phyloP scores from a whole-genome alignment of 805 yeast species.

The Yamadazyma akitaensis region DNA sequence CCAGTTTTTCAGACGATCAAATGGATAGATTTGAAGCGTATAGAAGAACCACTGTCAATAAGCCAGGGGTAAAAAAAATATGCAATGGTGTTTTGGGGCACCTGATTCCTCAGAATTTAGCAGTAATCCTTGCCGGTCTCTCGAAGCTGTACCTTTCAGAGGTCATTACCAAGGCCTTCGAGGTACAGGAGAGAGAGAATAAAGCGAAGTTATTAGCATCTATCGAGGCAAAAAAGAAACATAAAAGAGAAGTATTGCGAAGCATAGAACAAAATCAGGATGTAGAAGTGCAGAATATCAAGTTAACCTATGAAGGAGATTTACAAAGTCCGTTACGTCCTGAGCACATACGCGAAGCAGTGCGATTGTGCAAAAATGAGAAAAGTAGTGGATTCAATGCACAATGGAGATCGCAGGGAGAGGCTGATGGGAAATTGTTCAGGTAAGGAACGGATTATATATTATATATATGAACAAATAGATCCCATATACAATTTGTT shows the following conservation, averaged over 20 bases:
- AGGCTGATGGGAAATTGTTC: conserved; percentile 67
- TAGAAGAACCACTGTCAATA: conserved; percentile 62
- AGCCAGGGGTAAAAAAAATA: conserved; percentile 73
- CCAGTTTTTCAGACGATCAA: conserved; percentile 76
- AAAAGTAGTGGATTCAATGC: conserved; percentile 44
- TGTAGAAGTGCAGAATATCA: conserved; percentile 20
- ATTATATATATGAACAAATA: no score
- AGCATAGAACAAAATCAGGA: conserved; percentile 37
- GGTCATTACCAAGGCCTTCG: conserved; percentile 75
- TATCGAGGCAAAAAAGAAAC: conserved; percentile 38
- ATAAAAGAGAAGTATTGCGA: conserved; percentile 25
- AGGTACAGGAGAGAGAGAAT: conserved; percentile 57
- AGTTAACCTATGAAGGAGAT: conserved; percentile 36
- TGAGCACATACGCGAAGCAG: conserved; percentile 84
- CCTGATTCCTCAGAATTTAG: conserved; percentile 72
- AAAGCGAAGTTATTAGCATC: conserved; percentile 38
- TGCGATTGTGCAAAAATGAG: conserved; percentile 72
- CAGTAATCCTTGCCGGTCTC: conserved; percentile 79
- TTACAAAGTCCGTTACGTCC: conserved; percentile 65
- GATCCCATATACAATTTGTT: no score
- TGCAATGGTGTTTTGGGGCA: conserved; percentile 79
- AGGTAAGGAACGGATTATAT: conserved; percentile 33
- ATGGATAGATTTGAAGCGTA: conserved; percentile 84
- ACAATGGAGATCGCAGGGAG: conserved; percentile 69
- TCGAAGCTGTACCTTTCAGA: conserved; percentile 91